These are phyloP conservation scores for Ophidiomyces ophidiicola DNA, from an alignment of 2,329 filamentous ascomycete species.

Conservation along the genomic window DNA sequence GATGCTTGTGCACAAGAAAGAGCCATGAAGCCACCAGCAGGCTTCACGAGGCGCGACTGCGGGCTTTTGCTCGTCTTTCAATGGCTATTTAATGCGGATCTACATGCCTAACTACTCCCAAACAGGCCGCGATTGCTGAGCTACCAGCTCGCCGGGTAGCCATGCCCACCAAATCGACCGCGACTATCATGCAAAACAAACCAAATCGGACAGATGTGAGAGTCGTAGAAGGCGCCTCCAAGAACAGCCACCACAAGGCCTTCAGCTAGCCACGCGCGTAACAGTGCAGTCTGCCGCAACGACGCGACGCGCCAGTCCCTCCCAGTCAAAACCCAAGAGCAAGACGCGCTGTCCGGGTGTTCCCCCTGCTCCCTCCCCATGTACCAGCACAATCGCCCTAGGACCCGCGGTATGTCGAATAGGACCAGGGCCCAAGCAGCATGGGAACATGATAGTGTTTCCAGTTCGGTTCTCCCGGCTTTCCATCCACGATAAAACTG, in stretches of 20 bases:
- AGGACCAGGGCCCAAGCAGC: slow-evolving; percentile 39
- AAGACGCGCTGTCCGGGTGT: neutral
- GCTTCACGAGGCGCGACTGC: neutral
- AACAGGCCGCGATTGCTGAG: neutral
- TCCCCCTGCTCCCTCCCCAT: neutral
- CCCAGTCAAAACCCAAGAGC: no score
- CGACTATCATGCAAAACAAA: no score
- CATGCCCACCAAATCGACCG: no score
- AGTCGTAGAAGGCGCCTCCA: no score
- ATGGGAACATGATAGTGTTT: slow-evolving; percentile 42
- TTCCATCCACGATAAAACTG: slow-evolving; percentile 38
- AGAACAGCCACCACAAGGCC: no score
- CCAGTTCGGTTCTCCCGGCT: slow-evolving; percentile 33
- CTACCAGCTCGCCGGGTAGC: no score
- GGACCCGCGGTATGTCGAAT: slow-evolving; percentile 41
- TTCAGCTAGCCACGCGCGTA: no score
- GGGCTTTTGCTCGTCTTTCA: neutral
- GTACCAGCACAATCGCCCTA: slow-evolving; percentile 17
- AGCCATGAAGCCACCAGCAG: no score
- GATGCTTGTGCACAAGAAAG: no score
- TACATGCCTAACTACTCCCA: neutral
- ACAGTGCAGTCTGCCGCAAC: no score
- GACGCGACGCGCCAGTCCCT: no score
- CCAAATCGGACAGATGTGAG: no score
- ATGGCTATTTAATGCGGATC: neutral